Evolutionary conservation across 768 basidiomycete genomes (phyloP), one percentile per base, ranked within the genome.

Genomic region (Cyclocybe aegerita): DNA sequence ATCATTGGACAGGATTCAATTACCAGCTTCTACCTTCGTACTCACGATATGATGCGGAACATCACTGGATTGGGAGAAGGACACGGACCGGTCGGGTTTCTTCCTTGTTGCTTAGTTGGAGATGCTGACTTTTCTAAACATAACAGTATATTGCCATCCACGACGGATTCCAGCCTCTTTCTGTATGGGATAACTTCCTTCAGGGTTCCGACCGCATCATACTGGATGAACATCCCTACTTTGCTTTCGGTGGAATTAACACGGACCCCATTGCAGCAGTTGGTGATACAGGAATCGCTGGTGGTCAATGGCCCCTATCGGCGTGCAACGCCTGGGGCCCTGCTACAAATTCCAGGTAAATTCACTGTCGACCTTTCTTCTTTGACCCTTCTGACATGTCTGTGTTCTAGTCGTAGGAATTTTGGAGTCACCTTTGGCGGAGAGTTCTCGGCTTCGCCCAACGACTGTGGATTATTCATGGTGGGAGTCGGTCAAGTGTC

Each of bases 391-490:
- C 33, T 48, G 57, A 37, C 50, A 32, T 45, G 41, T 16, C 31
- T 41, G 29, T 41, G 41, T 56, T 7, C 38, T 15, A 79, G 76
- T 54, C 63, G 73, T 57, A 51, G 57, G 42, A 53, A 56, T 32
- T 90, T 91, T 58, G 93, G 93, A 8, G 67, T 93, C 36, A 83
- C 83, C 10, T 62, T 86, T 17, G 83, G 82, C 0, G 93, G 90
- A 38, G 93, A 95, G 67, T 93, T 86, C 67, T 81, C 86, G 46
- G 75, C 75, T 2, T 85, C 82, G 8, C 76, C 73, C 58, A 90
- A 86, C 60, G 74, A 81, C 46, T 90, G 89, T 59, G 87, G 64
- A 7, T 55, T 70, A 10, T 69, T 64, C 49, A 48, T 71, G 17
- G 53, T 49, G 1, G 67, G 66, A 8, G 60, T 62, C 9, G 55